Conservation (phyloP, 106 monocot genomes). For the Dendrobium nobile region DNA sequence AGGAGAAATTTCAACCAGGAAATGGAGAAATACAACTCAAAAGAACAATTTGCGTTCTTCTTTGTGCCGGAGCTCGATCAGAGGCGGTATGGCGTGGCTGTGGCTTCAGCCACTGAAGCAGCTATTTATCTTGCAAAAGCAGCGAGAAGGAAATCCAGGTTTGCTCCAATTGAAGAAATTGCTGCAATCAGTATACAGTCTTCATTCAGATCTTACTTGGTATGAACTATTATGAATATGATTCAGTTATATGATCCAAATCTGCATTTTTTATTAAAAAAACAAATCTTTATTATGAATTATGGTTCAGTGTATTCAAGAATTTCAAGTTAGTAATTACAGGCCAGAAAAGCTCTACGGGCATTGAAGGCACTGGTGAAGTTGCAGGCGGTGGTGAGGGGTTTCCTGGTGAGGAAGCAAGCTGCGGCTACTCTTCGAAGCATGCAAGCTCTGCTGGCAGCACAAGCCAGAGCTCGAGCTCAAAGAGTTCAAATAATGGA, state of each 20-base stretch:
- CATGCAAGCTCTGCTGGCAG: slow-evolving; percentile 39
- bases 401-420: slow-evolving; percentile 38
- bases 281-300: no score
- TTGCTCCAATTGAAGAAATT: not conserved
- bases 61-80: not conserved
- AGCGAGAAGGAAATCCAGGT: not conserved
- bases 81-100: not conserved
- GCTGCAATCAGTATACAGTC: not conserved
- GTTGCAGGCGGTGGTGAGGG: slow-evolving; percentile 46
- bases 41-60: not conserved
- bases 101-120: not conserved
- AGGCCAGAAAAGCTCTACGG: slow-evolving; percentile 54
- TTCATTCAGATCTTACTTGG: slow-evolving; percentile 8
- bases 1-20: not conserved
- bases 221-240: not conserved
- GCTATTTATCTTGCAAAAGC: no score
- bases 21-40: not conserved
- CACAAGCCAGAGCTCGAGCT: slow-evolving; percentile 34
- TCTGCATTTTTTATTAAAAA: no score
- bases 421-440: slow-evolving; percentile 34
- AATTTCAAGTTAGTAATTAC: not conserved
- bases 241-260: no score
- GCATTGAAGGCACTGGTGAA: slow-evolving; percentile 54
- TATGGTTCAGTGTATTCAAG: no score
- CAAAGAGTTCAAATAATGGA: slow-evolving; percentile 22